Evolutionary conservation across 257 asterid species (phyloP).

Genomic region (Hygrophila difformis): DNA sequence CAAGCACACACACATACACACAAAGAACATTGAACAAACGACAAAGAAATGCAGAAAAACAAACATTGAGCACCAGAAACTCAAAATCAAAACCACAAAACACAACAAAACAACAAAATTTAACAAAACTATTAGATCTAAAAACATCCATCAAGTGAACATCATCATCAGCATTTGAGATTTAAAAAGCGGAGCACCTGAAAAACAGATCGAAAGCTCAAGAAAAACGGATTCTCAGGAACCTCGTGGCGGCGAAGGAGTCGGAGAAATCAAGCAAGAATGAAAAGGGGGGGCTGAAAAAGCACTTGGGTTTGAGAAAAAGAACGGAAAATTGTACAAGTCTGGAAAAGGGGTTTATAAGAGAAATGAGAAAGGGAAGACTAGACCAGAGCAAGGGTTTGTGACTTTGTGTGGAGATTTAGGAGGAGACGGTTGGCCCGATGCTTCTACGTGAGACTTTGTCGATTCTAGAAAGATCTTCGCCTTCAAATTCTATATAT

Average conservation of each 20-base stretch:
- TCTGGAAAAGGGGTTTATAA: constrained; percentile 8
- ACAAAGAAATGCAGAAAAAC: too few relatives aligned
- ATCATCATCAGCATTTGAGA: neutral
- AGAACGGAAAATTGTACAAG: too few relatives aligned
- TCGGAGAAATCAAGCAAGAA: neutral
- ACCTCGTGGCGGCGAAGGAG: constrained; percentile 1
- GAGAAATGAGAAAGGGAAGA: neutral
- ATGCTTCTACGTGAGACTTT: constrained; percentile 17
- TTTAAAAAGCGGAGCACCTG: constrained; percentile 14
- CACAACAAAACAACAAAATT: constrained; percentile 1
- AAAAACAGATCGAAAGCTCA: constrained; percentile 23
- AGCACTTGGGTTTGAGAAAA: too few relatives aligned
- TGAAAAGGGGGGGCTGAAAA: neutral
- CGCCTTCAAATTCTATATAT: neutral
- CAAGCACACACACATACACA: too few relatives aligned
- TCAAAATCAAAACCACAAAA: neutral
- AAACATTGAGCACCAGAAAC: neutral
- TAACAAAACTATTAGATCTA: constrained; percentile 18
- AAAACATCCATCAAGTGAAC: neutral
- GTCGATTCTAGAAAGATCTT: constrained; percentile 30
- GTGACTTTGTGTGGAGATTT: constrained; percentile 1
- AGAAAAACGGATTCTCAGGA: constrained; percentile 8
- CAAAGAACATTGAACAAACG: too few relatives aligned
- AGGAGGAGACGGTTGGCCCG: constrained; percentile 11
- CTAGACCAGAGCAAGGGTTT: constrained; percentile 16